Evolutionary conservation across 2,329 filamentous ascomycete genomes (phyloP), one percentile per base, ranked within the genome.

Genomic region (Phialophora chinensis): DNA sequence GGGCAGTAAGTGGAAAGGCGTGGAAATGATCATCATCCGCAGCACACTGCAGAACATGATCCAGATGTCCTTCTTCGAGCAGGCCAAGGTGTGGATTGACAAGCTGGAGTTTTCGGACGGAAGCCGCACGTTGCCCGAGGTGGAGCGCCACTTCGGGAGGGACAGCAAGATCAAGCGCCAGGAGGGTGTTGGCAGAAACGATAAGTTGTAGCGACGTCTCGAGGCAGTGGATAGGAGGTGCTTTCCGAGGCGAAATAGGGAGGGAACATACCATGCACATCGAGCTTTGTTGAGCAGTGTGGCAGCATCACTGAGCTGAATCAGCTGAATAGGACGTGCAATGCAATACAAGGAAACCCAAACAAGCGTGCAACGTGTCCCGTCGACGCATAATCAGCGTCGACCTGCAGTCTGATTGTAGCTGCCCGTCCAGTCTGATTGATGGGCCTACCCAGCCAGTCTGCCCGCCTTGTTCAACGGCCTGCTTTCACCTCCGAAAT

Each of bases 1-100:
- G 53, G 79, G 78, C 27, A 79, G 79, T 69, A 81, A 80, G 75
- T 83, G 82, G 73, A 82, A 80, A 67, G 81, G 81, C 6, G 71
- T 83, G n/a, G 80, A 81, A 8, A 81, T 82, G 66, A 80, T 81
- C 47, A 75, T 83, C 44, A 69, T 81, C 31, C 79, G 81, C 20
- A 82, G 81, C 3, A 78, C 77, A 7, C 72, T 83, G 29, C 81
- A 83, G 72, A 82, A 82, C 72, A 82, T 82, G 80, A 81, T 83
- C 55, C 74, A 82, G 50, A 75, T 82, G 72, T 79, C 79, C 68
- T 75, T 80, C 23, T 82, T 81, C 59, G 81, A 83, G 71, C 80
- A 80, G 64, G 77, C 81, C 44, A 82, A 81, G 73, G 74, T 74
- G 64, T 74, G 74, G 62, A 82, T 83, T 68, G 77, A 81, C 65